Evolutionary conservation across 495 filamentous ascomycete species (phyloP).

Genomic region (Astrothelium subdiscretum): DNA sequence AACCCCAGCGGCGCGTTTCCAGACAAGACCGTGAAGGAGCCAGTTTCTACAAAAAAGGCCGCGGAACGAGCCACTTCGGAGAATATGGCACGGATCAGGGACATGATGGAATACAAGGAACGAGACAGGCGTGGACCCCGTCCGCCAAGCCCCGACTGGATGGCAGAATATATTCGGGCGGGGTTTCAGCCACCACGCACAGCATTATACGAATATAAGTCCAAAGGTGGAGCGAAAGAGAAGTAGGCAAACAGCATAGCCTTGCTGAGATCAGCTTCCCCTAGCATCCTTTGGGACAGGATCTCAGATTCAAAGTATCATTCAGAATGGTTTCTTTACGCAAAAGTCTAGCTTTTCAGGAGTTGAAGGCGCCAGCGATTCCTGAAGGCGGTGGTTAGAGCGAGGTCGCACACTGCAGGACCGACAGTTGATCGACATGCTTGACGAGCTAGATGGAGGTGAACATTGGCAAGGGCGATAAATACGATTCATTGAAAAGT

Average conservation of each 20-base stretch:
- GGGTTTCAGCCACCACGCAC: background rate
- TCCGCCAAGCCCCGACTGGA: background rate
- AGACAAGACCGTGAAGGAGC: background rate
- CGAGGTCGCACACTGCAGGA: no score
- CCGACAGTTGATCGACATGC: no score
- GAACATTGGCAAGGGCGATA: no score
- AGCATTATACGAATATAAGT: background rate
- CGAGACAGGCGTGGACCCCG: background rate
- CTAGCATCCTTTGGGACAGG: no score
- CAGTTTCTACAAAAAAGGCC: background rate
- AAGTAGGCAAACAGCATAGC: background rate
- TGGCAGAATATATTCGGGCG: background rate
- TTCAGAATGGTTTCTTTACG: no score
- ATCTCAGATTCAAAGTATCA: no score
- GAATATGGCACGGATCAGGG: background rate
- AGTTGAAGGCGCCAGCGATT: no score
- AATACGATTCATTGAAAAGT: no score
- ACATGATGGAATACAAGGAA: background rate
- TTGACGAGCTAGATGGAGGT: no score
- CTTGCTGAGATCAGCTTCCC: background rate
- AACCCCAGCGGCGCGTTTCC: background rate
- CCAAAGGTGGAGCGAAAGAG: background rate
- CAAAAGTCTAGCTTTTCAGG: no score
- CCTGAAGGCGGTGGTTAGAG: no score
- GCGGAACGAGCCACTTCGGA: background rate